A percentile compares a stretch with the other conserved stretches of the same genome.
Conservation (phyloP, 495 filamentous ascomycete species). For the Saxophila tyrrhenica region DNA sequence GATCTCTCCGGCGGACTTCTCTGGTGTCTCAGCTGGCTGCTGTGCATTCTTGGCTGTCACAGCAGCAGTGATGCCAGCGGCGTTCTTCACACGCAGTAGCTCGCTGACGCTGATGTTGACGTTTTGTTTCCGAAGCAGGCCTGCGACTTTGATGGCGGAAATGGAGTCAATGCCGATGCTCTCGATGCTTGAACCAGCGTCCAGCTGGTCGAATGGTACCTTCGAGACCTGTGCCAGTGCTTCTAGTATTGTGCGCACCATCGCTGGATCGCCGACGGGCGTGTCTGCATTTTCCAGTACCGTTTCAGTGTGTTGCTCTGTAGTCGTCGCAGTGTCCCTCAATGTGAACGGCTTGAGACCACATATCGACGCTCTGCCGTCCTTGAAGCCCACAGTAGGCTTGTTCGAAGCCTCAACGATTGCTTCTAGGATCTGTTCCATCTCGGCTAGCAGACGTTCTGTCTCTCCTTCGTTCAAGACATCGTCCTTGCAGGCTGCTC, state of each 20-base stretch:
- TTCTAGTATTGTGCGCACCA: slow-evolving; percentile 44
- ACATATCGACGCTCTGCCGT: slow-evolving; percentile 39
- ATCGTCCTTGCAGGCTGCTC: slow-evolving; percentile 52
- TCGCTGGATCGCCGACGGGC: background rate
- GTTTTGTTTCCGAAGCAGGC: slow-evolving; percentile 49
- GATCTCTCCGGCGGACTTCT: slow-evolving; percentile 11
- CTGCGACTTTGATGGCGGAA: slow-evolving; percentile 63
- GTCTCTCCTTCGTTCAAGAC: slow-evolving; percentile 37
- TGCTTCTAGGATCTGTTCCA: slow-evolving; percentile 44
- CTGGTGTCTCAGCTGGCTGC: background rate
- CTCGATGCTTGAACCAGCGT: slow-evolving; percentile 58
- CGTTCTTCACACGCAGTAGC: slow-evolving; percentile 51
- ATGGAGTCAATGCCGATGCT: slow-evolving; percentile 85
- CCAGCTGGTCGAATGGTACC: slow-evolving; percentile 48
- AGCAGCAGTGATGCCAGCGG: slow-evolving; percentile 30
- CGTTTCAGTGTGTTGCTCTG: background rate
- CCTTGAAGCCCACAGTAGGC: slow-evolving; percentile 42
- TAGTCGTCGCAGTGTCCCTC: background rate
- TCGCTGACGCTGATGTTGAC: slow-evolving; percentile 52
- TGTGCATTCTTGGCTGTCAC: slow-evolving; percentile 3
- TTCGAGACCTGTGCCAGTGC: slow-evolving; percentile 55
- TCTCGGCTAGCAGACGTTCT: slow-evolving; percentile 35
- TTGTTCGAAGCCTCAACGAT: slow-evolving; percentile 37
- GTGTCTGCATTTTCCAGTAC: background rate
- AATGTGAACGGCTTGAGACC: slow-evolving; percentile 33